These are phyloP conservation scores for Scleroderma bovista DNA, from an alignment of 768 basidiomycete genomes.

Conservation along the genomic window DNA sequence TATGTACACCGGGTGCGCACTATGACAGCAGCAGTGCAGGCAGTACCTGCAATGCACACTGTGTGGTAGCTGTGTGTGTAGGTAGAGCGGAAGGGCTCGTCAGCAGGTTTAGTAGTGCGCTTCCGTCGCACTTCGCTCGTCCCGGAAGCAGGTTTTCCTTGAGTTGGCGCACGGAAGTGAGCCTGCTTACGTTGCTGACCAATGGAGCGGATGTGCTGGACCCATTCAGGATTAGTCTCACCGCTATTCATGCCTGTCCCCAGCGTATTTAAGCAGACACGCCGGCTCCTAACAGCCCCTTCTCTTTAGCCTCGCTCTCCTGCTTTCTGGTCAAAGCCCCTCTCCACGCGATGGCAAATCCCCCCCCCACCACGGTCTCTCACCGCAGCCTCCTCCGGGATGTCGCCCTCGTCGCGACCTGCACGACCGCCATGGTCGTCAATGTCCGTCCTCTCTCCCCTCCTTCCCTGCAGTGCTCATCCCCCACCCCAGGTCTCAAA, in stretches of 20 bases:
- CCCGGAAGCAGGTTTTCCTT: too few relatives aligned
- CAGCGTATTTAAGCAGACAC: too few relatives aligned
- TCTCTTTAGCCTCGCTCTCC: too few relatives aligned
- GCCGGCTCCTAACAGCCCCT: too few relatives aligned
- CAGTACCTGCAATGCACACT: background rate
- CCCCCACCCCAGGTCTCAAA: slow-evolving; percentile 25
- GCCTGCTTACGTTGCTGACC: too few relatives aligned
- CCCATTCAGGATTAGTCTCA: too few relatives aligned
- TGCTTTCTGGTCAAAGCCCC: background rate
- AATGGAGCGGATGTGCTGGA: too few relatives aligned
- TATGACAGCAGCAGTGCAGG: background rate
- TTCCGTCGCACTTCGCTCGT: slow-evolving; percentile 2
- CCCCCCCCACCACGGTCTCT: background rate
- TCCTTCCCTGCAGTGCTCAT: background rate
- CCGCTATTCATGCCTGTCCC: too few relatives aligned
- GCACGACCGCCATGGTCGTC: slow-evolving; percentile 36
- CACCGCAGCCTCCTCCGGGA: slow-evolving; percentile 21
- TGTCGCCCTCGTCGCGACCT: slow-evolving; percentile 30
- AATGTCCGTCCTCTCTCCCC: slow-evolving; percentile 22
- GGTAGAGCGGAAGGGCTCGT: background rate
- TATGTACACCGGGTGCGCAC: too few relatives aligned
- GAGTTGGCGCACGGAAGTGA: too few relatives aligned
- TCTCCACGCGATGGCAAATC: background rate
- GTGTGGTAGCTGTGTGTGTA: background rate
- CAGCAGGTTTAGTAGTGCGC: slow-evolving; percentile 18